Base-by-base conservation (phyloP, 2,329 filamentous ascomycete species). In the Kalmusia sp. region DNA sequence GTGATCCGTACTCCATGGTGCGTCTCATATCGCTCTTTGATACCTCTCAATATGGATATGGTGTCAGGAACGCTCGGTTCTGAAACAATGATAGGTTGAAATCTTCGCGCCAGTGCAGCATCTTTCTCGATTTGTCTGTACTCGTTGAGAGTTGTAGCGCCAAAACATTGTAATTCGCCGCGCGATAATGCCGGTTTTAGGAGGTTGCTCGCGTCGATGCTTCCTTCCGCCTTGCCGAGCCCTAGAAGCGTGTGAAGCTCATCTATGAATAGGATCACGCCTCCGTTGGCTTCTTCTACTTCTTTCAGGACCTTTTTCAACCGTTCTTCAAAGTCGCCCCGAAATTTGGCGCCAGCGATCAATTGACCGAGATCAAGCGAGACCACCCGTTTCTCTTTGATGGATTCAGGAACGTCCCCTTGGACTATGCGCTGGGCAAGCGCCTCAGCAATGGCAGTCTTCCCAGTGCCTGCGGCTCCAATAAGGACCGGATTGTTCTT, bases 401-500 rank as follows among this genome's bases (percentile, higher is more conserved):
- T 89, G 62, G 91, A 96, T 75, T 98, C 95, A 0, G 95, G 93
- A 0, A 98, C 93, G 76, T 97, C 93, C 2, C 93, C 93, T 59
- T 88, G 84, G 1, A 97, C 90, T 61, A 99, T 98, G 33, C 95
- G 84, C 69, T 95, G 85, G 8, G 93, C 93, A 33, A 98, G 80
- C 1, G 93, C 93, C 76, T 98, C 93, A 3, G 97, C 79, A 46
- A 97, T 91, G 1, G 93, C 93, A 5, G 93, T 98, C 78, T 98
- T 98, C 56, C 93, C 93, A 0, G 92, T 96, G 62, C 93, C 93
- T 7, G 92, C 91, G 40, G 87, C 88, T 57, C 93, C 93, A 53
- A 97, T 96, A n/a, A 97, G 79, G 0, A 97, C 93, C 0, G 93
- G 93, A 62, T 96, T 96, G 65, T 97, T 98, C 76, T 98, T 98